phyloP scores from a whole-genome alignment of 768 basidiomycete genomes.

The Artomyces pyxidatus region DNA sequence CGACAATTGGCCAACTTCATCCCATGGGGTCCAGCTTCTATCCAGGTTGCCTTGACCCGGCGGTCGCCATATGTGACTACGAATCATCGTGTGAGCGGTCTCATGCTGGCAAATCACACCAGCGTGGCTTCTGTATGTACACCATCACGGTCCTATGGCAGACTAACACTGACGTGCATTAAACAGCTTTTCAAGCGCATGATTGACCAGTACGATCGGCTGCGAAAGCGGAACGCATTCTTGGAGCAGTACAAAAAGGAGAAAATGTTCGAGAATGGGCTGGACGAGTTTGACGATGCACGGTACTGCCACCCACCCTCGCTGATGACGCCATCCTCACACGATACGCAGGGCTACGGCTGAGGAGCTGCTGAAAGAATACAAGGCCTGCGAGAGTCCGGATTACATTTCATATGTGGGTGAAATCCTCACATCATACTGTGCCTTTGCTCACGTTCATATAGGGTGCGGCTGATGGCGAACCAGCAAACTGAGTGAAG shows the following conservation, averaged over 20 bases:
- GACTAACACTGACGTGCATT: no score
- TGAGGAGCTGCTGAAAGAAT: constrained; percentile 85
- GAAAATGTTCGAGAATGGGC: constrained; percentile 84
- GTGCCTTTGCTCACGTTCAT: not conserved
- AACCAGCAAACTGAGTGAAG: constrained; percentile 8
- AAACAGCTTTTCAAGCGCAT: constrained; percentile 90
- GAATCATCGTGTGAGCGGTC: constrained; percentile 90
- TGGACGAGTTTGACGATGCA: constrained; percentile 98
- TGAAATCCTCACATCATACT: constrained; percentile 8
- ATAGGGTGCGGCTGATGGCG: constrained; percentile 14
- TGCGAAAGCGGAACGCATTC: constrained; percentile 86
- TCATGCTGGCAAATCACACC: constrained; percentile 99
- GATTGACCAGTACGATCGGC: constrained; percentile 88
- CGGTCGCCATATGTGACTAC: constrained; percentile 82
- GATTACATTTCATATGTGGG: constrained; percentile 88
- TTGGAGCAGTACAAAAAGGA: constrained; percentile 98
- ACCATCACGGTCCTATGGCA: no score
- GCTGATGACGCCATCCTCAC: not conserved
- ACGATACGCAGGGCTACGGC: constrained; percentile 60
- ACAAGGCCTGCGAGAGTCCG: constrained; percentile 91
- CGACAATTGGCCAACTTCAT: constrained; percentile 96
- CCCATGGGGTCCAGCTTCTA: constrained; percentile 98
- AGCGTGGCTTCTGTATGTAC: constrained; percentile 83
- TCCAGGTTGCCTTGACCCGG: constrained; percentile 92
- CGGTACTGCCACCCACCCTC: no score